Evolutionary conservation across 2,329 filamentous ascomycete genomes (phyloP).

Genomic region (Tothia fuscella): DNA sequence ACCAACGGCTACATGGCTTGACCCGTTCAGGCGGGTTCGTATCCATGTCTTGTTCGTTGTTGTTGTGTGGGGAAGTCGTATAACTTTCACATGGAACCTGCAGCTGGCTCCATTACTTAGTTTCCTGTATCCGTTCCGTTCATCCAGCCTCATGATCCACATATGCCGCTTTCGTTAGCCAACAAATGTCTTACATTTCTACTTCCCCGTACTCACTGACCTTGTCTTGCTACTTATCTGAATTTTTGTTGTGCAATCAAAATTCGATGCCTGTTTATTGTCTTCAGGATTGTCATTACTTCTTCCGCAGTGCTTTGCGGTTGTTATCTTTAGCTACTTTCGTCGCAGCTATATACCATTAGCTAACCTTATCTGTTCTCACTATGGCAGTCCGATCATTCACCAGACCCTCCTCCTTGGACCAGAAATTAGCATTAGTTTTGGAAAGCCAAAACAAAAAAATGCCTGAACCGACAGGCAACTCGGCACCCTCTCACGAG

Average conservation of each 20-base stretch:
- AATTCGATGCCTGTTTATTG: slow-evolving; percentile 68
- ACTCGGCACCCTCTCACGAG: slow-evolving; percentile 21
- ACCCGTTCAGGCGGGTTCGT: neutral
- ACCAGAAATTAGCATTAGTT: slow-evolving; percentile 52
- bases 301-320: slow-evolving; percentile 81
- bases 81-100: slow-evolving; percentile 4
- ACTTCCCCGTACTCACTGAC: neutral
- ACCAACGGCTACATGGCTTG: neutral
- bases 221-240: neutral
- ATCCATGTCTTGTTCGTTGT: neutral
- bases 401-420: slow-evolving; percentile 59
- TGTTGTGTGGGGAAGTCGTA: neutral
- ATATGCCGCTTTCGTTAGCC: neutral
- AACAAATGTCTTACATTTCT: neutral
- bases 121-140: slow-evolving; percentile 2
- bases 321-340: slow-evolving; percentile 70
- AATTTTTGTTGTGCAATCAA: slow-evolving; percentile 12
- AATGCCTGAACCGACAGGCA: slow-evolving; percentile 29
- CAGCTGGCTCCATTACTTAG: neutral
- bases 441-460: slow-evolving; percentile 18
- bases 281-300: slow-evolving; percentile 82
- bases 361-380: slow-evolving; percentile 40
- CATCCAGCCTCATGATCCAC: slow-evolving; percentile 4
- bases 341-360: slow-evolving; percentile 66
- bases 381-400: slow-evolving; percentile 58